These are phyloP conservation scores for Fusarium pilosicola DNA, from an alignment of 2,329 filamentous ascomycete genomes.

Conservation along the genomic window DNA sequence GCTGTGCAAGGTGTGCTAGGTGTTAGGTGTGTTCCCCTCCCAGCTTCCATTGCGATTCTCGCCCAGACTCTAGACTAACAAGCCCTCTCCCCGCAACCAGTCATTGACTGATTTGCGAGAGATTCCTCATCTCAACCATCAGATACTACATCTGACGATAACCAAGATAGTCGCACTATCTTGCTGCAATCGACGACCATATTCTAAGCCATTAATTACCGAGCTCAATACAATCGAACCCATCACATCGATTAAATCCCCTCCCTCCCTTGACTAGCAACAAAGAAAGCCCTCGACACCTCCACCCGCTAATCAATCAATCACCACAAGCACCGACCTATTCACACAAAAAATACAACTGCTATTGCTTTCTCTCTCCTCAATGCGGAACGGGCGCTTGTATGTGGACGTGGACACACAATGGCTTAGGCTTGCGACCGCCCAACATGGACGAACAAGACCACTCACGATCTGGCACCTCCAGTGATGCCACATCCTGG, in stretches of 20 bases:
- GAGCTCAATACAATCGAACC: neutral
- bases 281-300: conserved; percentile 17
- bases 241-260: neutral
- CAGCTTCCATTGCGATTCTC: conserved; percentile 31
- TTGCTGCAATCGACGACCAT: neutral
- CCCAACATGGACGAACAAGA: conserved; percentile 58
- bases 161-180: conserved; percentile 10
- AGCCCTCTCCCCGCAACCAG: conserved; percentile 42
- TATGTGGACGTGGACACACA: conserved; percentile 53
- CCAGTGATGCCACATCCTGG: conserved; percentile 50
- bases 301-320: neutral
- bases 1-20: conserved; percentile 5
- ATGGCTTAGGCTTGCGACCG: conserved; percentile 58
- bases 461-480: conserved; percentile 48
- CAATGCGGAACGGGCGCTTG: conserved; percentile 48
- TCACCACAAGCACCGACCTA: conserved; percentile 3
- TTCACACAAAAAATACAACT: conserved; percentile 7
- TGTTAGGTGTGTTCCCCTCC: conserved; percentile 28
- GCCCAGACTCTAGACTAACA: conserved; percentile 32
- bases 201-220: neutral
- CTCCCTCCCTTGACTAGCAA: conserved; percentile 5
- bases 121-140: conserved; percentile 20
- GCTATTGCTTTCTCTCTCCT: conserved; percentile 26
- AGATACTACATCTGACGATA: conserved; percentile 6
- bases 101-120: conserved; percentile 31